Base-by-base conservation (phyloP, 345 rosid genomes). In the Lumnitzera racemosa region DNA sequence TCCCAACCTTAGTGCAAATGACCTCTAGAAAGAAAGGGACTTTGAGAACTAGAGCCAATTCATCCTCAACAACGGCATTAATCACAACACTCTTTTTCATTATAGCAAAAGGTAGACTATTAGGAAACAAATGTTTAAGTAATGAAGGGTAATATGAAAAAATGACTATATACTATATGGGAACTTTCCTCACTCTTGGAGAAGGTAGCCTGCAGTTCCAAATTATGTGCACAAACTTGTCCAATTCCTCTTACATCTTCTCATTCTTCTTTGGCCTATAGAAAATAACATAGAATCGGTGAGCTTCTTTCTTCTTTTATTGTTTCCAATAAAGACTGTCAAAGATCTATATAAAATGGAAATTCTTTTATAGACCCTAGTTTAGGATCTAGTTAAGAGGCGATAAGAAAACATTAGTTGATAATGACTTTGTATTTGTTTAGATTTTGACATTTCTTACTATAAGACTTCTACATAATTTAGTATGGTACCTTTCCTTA, bases 191-290 rank as follows among this genome's bases (percentile, higher is more conserved):
- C 75, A 91, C 98, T 68, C 98, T 76, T 49, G 96, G 96, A 36
- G 92, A 86, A 61, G 98, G 96, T 64, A 91, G 82, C 59, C 89
- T 74, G 82, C 95, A 89, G 66, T 82, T 83, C 96, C 96, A 91
- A 58, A 91, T 88, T 64, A 91, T 71, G n/a, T 79, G 81, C n/a
- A 91, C 85, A 13, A 95, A 96, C 70, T 81, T 88, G 70, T 81
- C 95, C 68, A 88, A 63, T 70, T 83, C 84, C 50, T 80, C 79
- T 61, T 76, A 69, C 61, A 76, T 68, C 41, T 62, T 85, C 57
- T 83, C 88, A 55, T 91, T 89, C 63, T 86, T 86, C 67, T 79
- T 85, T 57, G 96, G 92, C 73, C 98, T 91, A 79, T 49, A 47
- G 27, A 66, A 17, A 49, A 61, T 58, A 43, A 27, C 17, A 11